Evolutionary conservation across 2,329 filamentous ascomycete genomes (phyloP).

Genomic region (Ophiostoma himal-ulmi): DNA sequence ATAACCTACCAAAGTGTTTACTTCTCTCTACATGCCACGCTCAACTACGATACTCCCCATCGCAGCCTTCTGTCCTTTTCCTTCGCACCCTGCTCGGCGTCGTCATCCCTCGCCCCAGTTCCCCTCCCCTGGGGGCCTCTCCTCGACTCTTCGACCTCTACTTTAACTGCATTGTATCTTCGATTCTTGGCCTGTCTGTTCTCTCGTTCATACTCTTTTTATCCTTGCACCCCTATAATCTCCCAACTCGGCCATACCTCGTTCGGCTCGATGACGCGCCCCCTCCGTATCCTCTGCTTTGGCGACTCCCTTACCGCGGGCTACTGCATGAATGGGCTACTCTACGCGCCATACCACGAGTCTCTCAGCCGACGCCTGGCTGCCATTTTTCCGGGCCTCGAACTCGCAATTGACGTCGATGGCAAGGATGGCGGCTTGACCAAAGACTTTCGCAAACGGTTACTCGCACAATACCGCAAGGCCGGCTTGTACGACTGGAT

Average conservation of each 20-base stretch:
- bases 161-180: too few relatives aligned
- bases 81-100: not conserved
- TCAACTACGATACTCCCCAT: not conserved
- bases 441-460: constrained; percentile 28
- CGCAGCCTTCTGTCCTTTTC: not conserved
- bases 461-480: constrained; percentile 20
- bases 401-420: constrained; percentile 30
- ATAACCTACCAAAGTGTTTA: not conserved
- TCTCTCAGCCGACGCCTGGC: constrained; percentile 43
- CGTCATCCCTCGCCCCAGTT: not conserved
- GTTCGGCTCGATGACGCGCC: constrained; percentile 27
- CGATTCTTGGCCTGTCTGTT: too few relatives aligned
- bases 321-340: constrained; percentile 39
- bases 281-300: constrained; percentile 56
- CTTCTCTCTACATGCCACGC: not conserved
- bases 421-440: constrained; percentile 30
- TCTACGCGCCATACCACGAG: constrained; percentile 49
- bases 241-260: too few relatives aligned
- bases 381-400: constrained; percentile 36
- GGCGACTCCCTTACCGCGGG: constrained; percentile 60
- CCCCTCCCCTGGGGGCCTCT: not conserved
- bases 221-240: too few relatives aligned
- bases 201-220: not conserved
- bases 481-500: constrained; percentile 50
- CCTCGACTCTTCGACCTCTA: not conserved